Conservation (phyloP, 176 grass and related monocot species). For the Musa beccarii region DNA sequence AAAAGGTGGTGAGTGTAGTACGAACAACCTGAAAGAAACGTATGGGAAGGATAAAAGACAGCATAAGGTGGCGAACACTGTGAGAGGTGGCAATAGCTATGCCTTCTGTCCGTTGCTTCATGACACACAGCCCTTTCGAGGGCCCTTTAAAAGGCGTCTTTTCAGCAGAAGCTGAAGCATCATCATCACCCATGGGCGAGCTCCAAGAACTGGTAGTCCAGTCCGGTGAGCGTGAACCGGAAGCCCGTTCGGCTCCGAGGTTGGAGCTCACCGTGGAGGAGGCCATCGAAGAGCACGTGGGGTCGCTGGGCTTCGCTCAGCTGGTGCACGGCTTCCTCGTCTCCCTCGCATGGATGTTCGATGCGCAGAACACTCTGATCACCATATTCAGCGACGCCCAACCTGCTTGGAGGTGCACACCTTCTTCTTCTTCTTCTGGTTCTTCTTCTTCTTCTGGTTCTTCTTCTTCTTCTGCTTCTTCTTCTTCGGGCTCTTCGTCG, state of each 20-base stretch:
- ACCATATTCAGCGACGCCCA: constrained; percentile 40
- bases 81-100: background rate
- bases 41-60: no score
- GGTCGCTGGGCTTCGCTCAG: constrained; percentile 34
- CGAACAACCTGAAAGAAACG: no score
- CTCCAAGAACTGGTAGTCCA: constrained; percentile 19
- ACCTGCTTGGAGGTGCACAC: constrained; percentile 35
- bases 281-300: constrained; percentile 38
- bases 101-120: background rate
- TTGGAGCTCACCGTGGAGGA: constrained; percentile 35
- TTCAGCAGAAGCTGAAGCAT: no score
- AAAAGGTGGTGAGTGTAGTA: background rate
- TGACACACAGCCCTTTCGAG: no score
- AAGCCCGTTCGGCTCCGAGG: constrained; percentile 12
- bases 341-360: constrained; percentile 41
- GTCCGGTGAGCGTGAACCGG: background rate
- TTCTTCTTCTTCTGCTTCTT: no score
- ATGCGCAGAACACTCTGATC: constrained; percentile 36
- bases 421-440: background rate
- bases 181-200: constrained; percentile 26
- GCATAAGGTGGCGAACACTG: no score
- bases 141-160: background rate
- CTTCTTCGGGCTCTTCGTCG: background rate
- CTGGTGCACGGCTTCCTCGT: constrained; percentile 39
- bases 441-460: background rate